These are phyloP conservation scores for Fusarium scirpi DNA, from an alignment of 2,329 filamentous ascomycete genomes.

Conservation along the genomic window DNA sequence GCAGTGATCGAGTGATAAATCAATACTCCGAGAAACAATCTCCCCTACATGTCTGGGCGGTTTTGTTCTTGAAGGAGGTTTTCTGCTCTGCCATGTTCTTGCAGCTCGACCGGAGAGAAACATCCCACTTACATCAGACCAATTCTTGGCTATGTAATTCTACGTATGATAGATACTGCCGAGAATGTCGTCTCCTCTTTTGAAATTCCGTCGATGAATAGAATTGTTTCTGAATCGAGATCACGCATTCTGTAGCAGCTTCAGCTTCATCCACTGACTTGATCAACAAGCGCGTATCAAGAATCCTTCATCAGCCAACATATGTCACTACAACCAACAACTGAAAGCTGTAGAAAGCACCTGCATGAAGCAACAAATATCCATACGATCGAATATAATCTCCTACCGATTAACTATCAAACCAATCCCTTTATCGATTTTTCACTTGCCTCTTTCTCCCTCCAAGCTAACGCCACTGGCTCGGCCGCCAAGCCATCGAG, in stretches of 20 bases:
- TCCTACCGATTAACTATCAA: slow-evolving; percentile 14
- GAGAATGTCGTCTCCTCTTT: slow-evolving; percentile 12
- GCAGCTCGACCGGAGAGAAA: slow-evolving; percentile 18
- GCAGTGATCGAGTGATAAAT: slow-evolving; percentile 15
- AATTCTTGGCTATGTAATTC: slow-evolving; percentile 17
- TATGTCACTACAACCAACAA: neutral
- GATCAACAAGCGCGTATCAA: slow-evolving; percentile 7
- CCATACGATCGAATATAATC: slow-evolving; percentile 19
- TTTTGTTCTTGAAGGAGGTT: slow-evolving; percentile 11
- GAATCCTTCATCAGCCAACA: neutral
- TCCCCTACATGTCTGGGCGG: slow-evolving; percentile 12
- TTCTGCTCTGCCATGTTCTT: slow-evolving; percentile 21
- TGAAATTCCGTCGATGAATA: neutral
- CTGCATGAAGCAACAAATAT: slow-evolving; percentile 8
- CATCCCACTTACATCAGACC: slow-evolving; percentile 38
- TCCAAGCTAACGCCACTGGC: slow-evolving; percentile 40
- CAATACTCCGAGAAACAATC: slow-evolving; percentile 13
- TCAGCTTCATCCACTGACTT: slow-evolving; percentile 7
- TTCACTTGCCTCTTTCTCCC: slow-evolving; percentile 27
- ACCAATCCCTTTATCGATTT: slow-evolving; percentile 23
- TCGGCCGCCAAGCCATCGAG: slow-evolving; percentile 39
- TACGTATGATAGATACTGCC: slow-evolving; percentile 16
- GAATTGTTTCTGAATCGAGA: slow-evolving; percentile 7
- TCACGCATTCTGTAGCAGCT: neutral
- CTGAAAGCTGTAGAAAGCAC: slow-evolving; percentile 14